phyloP scores from a whole-genome alignment of 306 rosid species.

The Acacia melanoxylon region DNA sequence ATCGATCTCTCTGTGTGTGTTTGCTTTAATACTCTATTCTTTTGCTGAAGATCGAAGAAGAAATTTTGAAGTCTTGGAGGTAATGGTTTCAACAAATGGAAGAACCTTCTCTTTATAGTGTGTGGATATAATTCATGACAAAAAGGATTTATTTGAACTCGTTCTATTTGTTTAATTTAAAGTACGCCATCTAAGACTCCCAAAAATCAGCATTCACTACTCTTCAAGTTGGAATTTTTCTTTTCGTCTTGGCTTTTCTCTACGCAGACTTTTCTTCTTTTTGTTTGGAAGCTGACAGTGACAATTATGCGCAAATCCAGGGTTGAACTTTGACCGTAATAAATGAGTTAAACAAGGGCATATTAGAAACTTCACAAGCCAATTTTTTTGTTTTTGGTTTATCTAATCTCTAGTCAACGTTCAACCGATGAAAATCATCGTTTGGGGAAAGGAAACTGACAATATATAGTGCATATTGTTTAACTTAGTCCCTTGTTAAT shows the following conservation, averaged over 20 bases:
- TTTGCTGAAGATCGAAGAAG: not conserved
- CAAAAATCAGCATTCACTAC: not conserved
- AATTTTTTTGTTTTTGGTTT: not conserved
- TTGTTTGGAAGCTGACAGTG: not conserved
- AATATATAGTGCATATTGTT: not conserved
- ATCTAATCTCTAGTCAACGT: not conserved
- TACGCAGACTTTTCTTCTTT: conserved; percentile 6
- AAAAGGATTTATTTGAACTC: conserved; percentile 5
- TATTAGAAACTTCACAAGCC: not conserved
- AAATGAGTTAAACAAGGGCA: not conserved
- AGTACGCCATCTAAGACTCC: conserved; percentile 33
- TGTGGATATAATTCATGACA: conserved; percentile 15
- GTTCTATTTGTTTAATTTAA: conserved; percentile 37
- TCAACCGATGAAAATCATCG: not conserved
- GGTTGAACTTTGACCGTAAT: conserved; percentile 6
- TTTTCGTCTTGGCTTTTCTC: not conserved
- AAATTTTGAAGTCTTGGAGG: not conserved
- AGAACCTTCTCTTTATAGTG: conserved; percentile 28
- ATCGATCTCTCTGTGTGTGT: not conserved
- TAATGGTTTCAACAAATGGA: conserved; percentile 24
- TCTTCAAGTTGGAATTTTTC: conserved; percentile 14
- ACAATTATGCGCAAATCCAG: conserved; percentile 6
- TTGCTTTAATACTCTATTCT: not conserved
- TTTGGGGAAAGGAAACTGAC: not conserved
- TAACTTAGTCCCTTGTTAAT: not conserved